A percentile compares a stretch with the other conserved stretches of the same genome.
Evolutionary conservation across 495 filamentous ascomycete genomes (phyloP).

Genomic region (Astrothelium subdiscretum): DNA sequence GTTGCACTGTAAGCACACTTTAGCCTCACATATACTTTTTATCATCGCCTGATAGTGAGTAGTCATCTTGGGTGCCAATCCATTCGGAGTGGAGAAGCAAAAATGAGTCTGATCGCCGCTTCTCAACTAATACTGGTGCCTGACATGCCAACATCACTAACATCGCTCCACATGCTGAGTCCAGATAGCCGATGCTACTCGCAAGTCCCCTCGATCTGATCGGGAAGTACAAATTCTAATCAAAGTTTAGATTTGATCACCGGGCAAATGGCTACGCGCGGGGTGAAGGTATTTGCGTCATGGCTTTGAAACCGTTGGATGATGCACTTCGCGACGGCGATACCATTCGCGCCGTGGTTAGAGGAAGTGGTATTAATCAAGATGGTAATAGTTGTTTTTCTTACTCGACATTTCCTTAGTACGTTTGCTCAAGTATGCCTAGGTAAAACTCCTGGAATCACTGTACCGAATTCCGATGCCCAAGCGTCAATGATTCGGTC

Average conservation of each 20-base stretch:
- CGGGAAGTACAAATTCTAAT: neutral
- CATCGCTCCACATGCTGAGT: constrained; percentile 15
- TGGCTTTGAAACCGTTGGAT: constrained; percentile 31
- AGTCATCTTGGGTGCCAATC: constrained; percentile 4
- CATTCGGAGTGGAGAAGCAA: constrained; percentile 1
- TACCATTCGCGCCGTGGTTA: constrained; percentile 22
- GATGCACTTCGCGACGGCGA: constrained; percentile 29
- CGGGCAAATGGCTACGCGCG: constrained; percentile 32
- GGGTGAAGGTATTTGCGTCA: constrained; percentile 26
- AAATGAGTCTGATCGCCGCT: constrained; percentile 2
- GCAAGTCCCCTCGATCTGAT: neutral
- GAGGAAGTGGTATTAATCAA: constrained; percentile 7
- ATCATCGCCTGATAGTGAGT: neutral
- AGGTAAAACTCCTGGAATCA: constrained; percentile 4
- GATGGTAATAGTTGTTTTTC: constrained; percentile 1
- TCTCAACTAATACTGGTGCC: constrained; percentile 1
- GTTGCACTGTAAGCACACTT: neutral
- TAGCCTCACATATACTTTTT: neutral
- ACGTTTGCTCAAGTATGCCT: neutral
- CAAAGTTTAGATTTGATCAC: constrained; percentile 12
- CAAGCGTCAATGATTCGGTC: constrained; percentile 4
- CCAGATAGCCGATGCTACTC: constrained; percentile 27
- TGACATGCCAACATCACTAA: constrained; percentile 1
- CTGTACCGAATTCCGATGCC: constrained; percentile 3
- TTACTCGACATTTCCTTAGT: neutral